These are phyloP conservation scores for Aspergillus sp. DNA, from an alignment of 2,329 filamentous ascomycete species.

Conservation along the genomic window DNA sequence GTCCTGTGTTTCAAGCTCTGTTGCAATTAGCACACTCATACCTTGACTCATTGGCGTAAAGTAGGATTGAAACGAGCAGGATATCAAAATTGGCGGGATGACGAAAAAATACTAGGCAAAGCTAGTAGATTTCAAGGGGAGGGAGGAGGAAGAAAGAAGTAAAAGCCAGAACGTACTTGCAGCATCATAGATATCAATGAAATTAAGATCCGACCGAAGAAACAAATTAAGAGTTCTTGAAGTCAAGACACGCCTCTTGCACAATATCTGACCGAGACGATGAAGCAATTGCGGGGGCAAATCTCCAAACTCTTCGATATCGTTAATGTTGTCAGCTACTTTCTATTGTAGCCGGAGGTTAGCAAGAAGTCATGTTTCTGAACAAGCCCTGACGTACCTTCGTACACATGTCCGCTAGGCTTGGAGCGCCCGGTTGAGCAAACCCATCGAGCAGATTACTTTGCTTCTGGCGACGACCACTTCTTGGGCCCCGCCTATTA, in stretches of 20 bases:
- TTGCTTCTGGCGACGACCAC: conserved; percentile 72
- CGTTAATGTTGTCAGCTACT: conserved; percentile 63
- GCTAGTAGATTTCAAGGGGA: neutral
- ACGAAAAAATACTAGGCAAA: neutral
- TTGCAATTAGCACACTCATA: conserved; percentile 33
- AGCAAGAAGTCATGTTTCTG: conserved; percentile 13
- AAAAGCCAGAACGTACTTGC: conserved; percentile 48
- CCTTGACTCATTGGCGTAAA: too few relatives aligned
- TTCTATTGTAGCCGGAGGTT: conserved; percentile 41
- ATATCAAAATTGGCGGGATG: neutral
- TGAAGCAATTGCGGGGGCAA: conserved; percentile 59
- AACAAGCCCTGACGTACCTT: conserved; percentile 41
- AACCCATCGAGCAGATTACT: conserved; percentile 81
- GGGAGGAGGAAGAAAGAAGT: neutral
- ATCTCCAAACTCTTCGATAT: conserved; percentile 66
- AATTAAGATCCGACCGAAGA: conserved; percentile 55
- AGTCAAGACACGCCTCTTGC: conserved; percentile 61
- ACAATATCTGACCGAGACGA: conserved; percentile 63
- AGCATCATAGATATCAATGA: conserved; percentile 62
- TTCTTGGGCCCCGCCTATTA: conserved; percentile 57
- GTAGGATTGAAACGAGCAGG: neutral
- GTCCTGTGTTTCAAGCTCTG: conserved; percentile 71
- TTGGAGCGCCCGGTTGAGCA: conserved; percentile 44
- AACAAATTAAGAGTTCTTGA: conserved; percentile 49
- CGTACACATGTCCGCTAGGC: conserved; percentile 58